phyloP scores from a whole-genome alignment of 257 asterid species.

The Handroanthus guayacan region DNA sequence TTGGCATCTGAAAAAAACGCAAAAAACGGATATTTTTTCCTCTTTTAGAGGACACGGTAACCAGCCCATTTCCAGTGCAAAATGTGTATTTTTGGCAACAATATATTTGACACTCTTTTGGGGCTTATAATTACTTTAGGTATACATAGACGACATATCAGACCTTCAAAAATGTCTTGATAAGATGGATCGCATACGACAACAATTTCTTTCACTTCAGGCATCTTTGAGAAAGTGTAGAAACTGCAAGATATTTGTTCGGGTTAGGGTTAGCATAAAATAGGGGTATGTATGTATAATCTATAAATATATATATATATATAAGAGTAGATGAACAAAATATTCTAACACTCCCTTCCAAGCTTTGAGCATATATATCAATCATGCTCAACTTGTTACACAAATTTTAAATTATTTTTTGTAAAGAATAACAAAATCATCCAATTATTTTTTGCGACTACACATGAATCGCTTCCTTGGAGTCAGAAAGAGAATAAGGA shows the following conservation, averaged over 20 bases:
- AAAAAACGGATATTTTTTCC: constrained; percentile 19
- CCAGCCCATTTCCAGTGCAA: constrained; percentile 3
- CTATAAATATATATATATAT: no score
- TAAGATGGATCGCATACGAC: constrained; percentile 99
- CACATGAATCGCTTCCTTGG: no score
- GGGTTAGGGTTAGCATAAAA: no score
- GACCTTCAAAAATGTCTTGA: constrained; percentile 95
- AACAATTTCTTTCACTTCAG: constrained; percentile 94
- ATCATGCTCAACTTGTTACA: no score
- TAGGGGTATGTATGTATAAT: no score
- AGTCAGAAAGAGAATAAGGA: no score
- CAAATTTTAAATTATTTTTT: no score
- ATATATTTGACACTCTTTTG: background rate
- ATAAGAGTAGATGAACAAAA: no score
- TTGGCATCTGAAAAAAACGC: constrained; percentile 56
- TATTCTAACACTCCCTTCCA: no score
- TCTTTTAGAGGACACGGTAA: constrained; percentile 20
- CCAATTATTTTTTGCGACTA: no score
- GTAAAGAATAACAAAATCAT: no score
- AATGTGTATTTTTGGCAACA: background rate
- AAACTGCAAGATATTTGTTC: constrained; percentile 66
- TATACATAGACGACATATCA: constrained; percentile 32
- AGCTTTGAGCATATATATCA: no score
- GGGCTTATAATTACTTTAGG: constrained; percentile 13
- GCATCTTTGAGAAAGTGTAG: constrained; percentile 83